A percentile compares a stretch with the other conserved stretches of the same genome.
These are phyloP conservation scores for Salix exigua DNA, from an alignment of 345 rosid species.

Conservation along the genomic window DNA sequence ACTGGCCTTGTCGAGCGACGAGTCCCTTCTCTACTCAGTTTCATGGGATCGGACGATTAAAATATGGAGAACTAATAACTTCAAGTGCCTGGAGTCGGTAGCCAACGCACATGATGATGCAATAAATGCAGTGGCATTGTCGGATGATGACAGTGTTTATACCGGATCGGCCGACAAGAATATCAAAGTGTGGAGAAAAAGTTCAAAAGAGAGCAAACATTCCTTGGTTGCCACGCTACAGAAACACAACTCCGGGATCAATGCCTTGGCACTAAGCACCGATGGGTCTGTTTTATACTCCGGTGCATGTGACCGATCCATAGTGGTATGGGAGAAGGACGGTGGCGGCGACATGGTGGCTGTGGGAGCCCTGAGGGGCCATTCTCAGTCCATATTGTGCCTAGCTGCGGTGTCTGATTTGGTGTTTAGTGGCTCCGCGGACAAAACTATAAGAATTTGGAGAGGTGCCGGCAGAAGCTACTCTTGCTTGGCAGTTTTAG, in stretches of 20 bases:
- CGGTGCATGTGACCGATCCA: conserved; percentile 70
- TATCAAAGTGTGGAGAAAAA: conserved; percentile 75
- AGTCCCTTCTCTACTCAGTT: conserved; percentile 69
- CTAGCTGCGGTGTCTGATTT: conserved; percentile 52
- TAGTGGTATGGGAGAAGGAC: conserved; percentile 65
- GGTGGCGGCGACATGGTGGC: conserved; percentile 39
- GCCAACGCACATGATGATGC: conserved; percentile 87
- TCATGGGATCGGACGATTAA: conserved; percentile 95
- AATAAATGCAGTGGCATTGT: conserved; percentile 63
- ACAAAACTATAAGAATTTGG: conserved; percentile 77
- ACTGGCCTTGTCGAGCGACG: conserved; percentile 65
- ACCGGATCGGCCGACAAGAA: conserved; percentile 85
- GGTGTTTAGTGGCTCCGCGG: conserved; percentile 84
- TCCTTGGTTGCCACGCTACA: conserved; percentile 46
- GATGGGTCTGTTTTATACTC: conserved; percentile 59
- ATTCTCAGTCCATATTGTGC: conserved; percentile 66
- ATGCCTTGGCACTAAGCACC: conserved; percentile 63
- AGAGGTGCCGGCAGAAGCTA: conserved; percentile 35
- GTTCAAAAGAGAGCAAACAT: conserved; percentile 47
- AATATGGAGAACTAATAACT: conserved; percentile 75
- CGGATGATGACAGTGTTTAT: conserved; percentile 57
- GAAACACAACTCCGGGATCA: conserved; percentile 71
- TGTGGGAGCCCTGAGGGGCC: conserved; percentile 63
- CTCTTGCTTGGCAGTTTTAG: conserved; percentile 59
- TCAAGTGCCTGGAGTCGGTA: conserved; percentile 78